These are phyloP conservation scores for Magnolia changhungtana DNA, from an alignment of 164 flowering plant genomes.

Conservation along the genomic window DNA sequence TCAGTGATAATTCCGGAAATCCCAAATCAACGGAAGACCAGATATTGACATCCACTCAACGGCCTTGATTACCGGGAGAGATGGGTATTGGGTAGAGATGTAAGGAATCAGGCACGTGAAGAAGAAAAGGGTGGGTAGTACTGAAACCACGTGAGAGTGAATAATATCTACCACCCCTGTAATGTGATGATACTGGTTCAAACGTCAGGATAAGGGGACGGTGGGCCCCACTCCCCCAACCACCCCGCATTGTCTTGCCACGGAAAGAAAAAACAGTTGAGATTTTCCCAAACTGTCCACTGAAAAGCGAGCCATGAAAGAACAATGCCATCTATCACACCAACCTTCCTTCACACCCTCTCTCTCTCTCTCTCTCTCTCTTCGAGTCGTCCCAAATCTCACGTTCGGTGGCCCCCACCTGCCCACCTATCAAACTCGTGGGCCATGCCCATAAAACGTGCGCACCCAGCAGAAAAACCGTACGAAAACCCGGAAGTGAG, in stretches of 20 bases:
- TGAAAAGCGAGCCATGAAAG: too few species aligned
- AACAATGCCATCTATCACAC: slow-evolving; percentile 3
- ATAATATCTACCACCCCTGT: slow-evolving; percentile 1
- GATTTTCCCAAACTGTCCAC: too few species aligned
- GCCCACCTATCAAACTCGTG: background rate
- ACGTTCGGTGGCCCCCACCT: background rate
- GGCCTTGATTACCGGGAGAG: too few species aligned
- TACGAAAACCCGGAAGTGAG: background rate
- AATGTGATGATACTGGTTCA: background rate
- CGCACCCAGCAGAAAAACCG: background rate
- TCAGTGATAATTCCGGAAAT: too few species aligned
- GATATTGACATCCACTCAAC: too few species aligned
- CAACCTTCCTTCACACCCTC: background rate
- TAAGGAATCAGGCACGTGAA: too few species aligned
- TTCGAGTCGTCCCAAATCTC: background rate
- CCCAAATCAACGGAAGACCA: too few species aligned
- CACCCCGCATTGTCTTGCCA: slow-evolving; percentile 1
- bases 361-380: background rate
- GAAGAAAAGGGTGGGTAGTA: background rate
- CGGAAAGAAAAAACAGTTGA: background rate
- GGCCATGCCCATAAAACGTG: background rate
- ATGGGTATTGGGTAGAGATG: too few species aligned
- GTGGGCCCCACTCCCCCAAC: background rate
- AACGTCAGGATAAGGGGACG: background rate
- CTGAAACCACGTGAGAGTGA: background rate